Conservation (phyloP, 2,329 filamentous ascomycete species). For the Ophiocordyceps unilateralis region DNA sequence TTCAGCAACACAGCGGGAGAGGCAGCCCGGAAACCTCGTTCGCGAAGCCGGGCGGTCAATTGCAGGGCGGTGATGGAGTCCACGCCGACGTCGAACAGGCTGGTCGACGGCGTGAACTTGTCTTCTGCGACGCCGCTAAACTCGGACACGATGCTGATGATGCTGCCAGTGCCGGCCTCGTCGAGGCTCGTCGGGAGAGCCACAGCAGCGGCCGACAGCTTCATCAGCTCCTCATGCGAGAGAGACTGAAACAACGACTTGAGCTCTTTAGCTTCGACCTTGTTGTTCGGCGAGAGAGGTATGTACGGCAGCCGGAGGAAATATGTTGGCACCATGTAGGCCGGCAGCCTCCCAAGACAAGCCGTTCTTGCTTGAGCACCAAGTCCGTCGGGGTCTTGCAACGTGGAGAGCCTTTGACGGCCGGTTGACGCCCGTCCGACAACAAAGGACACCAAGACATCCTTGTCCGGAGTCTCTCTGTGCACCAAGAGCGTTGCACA, state of each 20-base stretch:
- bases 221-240: slow-evolving; percentile 42
- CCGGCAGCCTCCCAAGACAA: slow-evolving; percentile 55
- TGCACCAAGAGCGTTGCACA: slow-evolving; percentile 60
- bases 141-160: slow-evolving; percentile 36
- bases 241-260: slow-evolving; percentile 47
- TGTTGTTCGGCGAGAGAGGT: slow-evolving; percentile 78
- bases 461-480: slow-evolving; percentile 55
- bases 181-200: slow-evolving; percentile 11
- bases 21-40: slow-evolving; percentile 39
- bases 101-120: slow-evolving; percentile 37
- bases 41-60: slow-evolving; percentile 46
- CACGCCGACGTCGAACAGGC: slow-evolving; percentile 70
- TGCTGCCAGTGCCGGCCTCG: slow-evolving; percentile 21
- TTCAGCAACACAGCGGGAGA: slow-evolving; percentile 52
- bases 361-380: slow-evolving; percentile 33
- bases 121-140: slow-evolving; percentile 28
- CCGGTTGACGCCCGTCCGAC: slow-evolving; percentile 6
- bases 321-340: slow-evolving; percentile 85
- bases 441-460: slow-evolving; percentile 68
- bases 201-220: slow-evolving; percentile 21
- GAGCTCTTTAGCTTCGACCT: slow-evolving; percentile 59
- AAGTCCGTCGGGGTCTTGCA: slow-evolving; percentile 18
- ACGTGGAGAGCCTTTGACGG: slow-evolving; percentile 5
- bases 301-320: slow-evolving; percentile 55
- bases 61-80: slow-evolving; percentile 75